These are phyloP conservation scores for Hypoxylon sp. DNA, from an alignment of 2,329 filamentous ascomycete species.

Conservation along the genomic window DNA sequence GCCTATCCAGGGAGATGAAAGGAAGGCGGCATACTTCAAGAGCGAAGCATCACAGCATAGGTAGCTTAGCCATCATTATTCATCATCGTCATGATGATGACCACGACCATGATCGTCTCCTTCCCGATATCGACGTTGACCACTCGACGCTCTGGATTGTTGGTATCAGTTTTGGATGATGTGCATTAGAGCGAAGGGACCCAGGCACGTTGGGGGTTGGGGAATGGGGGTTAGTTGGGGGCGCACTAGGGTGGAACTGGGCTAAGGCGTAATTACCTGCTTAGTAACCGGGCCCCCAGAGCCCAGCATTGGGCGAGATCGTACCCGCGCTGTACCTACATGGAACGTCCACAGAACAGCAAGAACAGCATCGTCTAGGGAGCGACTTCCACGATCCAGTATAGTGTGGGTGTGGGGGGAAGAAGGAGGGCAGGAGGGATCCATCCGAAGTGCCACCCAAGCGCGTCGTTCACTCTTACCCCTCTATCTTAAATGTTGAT, in stretches of 20 bases:
- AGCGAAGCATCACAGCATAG: conserved; percentile 13
- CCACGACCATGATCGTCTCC: conserved; percentile 3
- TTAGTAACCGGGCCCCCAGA: conserved; percentile 5
- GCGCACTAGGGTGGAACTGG: conserved; percentile 1
- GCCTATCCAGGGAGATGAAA: conserved; percentile 7
- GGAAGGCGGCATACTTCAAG: conserved; percentile 24
- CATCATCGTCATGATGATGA: conserved; percentile 20
- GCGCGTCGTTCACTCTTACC: conserved; percentile 8
- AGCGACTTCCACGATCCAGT: conserved; percentile 24
- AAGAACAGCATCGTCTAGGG: conserved; percentile 17
- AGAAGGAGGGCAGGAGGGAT: conserved; percentile 12
- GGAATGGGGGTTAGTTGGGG: conserved; percentile 27
- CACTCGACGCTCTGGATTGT: conserved; percentile 2
- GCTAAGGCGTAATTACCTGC: conserved; percentile 1
- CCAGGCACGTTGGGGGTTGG: conserved; percentile 11
- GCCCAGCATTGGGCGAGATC: conserved; percentile 12
- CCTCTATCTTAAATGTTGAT: conserved; percentile 15
- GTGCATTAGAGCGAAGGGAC: conserved; percentile 17
- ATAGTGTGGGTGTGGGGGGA: conserved; percentile 6
- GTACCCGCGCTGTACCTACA: conserved; percentile 28
- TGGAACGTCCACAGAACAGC: conserved; percentile 25
- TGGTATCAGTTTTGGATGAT: conserved; percentile 23
- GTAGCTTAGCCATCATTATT: conserved; percentile 1
- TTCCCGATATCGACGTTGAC: conserved; percentile 4
- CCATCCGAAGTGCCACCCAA: conserved; percentile 26